Evolutionary conservation across 179 eudicot genomes (phyloP), one percentile per base, ranked within the genome.

Genomic region (Beta corolliflora): DNA sequence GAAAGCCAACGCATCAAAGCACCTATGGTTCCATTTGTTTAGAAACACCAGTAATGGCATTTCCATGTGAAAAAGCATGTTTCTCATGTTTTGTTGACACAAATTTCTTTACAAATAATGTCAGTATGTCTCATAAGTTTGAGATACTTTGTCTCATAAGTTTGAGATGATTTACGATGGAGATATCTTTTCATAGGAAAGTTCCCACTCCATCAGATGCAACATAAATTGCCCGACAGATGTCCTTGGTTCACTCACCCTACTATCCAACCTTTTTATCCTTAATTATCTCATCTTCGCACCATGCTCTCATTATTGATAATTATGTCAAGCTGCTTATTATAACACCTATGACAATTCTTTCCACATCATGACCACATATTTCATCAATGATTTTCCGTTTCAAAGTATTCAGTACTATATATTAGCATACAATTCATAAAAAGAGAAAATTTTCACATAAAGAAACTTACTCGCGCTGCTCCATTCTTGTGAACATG

Each of bases 401-500:
- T 60, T 16, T 54, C 63, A 59, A 78, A 59, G 7, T 72, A 55
- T 48, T 29, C 13, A 21, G 29, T 7, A 46, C 11, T 48, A 59
- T 18, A 81, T 3, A 9, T 5, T 8, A 72, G 15, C 52, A 63
- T 44, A 46, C 23, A 14, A 61, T 52, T 6, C 31, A 77, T 23
- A 65, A 15, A 61, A 48, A 48, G 10, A 74, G 46, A 67, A 46
- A n/a, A 80, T 3, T 70, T n/a, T 2, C 53, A 53, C 12, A 58
- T 46, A 18, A 50, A 71, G 52, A 61, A 66, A 85, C 84, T 88
- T 86, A 96, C 99, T 88, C 99, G 90, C 56, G 99, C 99, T 45
- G 97, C 91, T 81, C 91, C 99, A 58, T 87, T 88, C 80, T 92
- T 90, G 85, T 91, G 92, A 78, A 92, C 92, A 81, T 85, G 94